A percentile compares a stretch with the other conserved stretches of the same genome.
phyloP scores from a whole-genome alignment of 805 yeast genomes.

The Nakazawaea sp. region DNA sequence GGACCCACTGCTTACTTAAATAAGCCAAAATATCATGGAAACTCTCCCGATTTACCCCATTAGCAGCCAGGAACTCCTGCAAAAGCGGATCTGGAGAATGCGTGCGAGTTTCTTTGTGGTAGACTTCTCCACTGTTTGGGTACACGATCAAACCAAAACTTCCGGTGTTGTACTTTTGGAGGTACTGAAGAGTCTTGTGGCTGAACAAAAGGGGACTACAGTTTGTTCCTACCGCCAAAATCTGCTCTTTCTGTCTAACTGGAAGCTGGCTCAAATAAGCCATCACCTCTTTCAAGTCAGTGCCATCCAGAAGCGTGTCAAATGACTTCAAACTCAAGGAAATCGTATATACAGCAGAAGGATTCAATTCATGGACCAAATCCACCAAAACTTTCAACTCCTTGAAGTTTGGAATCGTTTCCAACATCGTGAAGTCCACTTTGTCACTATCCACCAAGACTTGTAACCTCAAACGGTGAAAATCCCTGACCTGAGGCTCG shows the following conservation, averaged over 20 bases:
- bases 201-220: slow-evolving; percentile 49
- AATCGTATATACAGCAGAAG: slow-evolving; percentile 15
- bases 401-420: slow-evolving; percentile 59
- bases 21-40: slow-evolving; percentile 28
- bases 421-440: slow-evolving; percentile 57
- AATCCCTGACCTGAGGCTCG: slow-evolving; percentile 27
- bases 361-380: slow-evolving; percentile 25
- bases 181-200: slow-evolving; percentile 27
- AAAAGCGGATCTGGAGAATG: slow-evolving; percentile 27
- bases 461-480: slow-evolving; percentile 42
- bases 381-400: slow-evolving; percentile 49
- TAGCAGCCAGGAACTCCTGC: slow-evolving; percentile 5
- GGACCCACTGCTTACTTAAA: slow-evolving; percentile 32
- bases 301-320: slow-evolving; percentile 42
- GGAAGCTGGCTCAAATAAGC: slow-evolving; percentile 15
- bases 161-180: slow-evolving; percentile 12
- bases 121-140: slow-evolving; percentile 73
- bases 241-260: slow-evolving; percentile 18
- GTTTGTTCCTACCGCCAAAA: slow-evolving; percentile 59
- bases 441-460: slow-evolving; percentile 29
- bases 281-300: slow-evolving; percentile 28
- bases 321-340: slow-evolving; percentile 34
- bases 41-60: slow-evolving; percentile 18
- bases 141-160: slow-evolving; percentile 34
- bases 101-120: slow-evolving; percentile 37